Evolutionary conservation across 352 stramenopile genomes (phyloP), one percentile per base, ranked within the genome.

Genomic region (Pythium angustatum): DNA sequence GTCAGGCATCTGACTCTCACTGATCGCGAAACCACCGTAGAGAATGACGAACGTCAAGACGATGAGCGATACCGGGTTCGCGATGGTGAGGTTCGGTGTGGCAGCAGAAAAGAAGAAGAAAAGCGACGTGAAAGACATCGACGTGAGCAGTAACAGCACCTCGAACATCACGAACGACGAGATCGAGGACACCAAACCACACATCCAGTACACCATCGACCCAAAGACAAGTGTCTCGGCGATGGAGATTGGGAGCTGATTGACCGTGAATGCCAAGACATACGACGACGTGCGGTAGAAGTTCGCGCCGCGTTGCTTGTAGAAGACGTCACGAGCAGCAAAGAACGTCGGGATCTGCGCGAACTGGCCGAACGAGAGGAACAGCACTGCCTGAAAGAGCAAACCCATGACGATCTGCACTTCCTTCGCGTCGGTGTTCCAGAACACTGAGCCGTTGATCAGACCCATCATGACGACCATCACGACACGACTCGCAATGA

Each of bases 281-380:
- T 92, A 96, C 12, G 80, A 72, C 9, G 76, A 79, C 21, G 87
- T 55, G 14, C 80, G 80, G 56, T 87, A 91, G 55, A 96, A 95
- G 61, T 96, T 96, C 2, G 80, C 76, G 31, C 83, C 84, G 7
- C 78, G 75, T 57, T 97, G 88, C 55, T 92, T 94, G 79, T 94
- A 93, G 62, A 91, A 96, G 2, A 88, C 48, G 5, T 73, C 73
- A 17, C 78, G 74, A 7, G 64, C 69, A 17, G 73, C 74, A 58
- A 94, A 88, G 51, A 96, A 89, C 5, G 81, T 84, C 15, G 88
- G 78, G 22, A 97, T 68, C 50, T 89, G 74, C 2, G 85, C 57
- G 38, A 90, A 83, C 28, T 87, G 76, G 19, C 83, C 82, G 49
- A 96, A 44, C 17, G 73, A 73, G 28, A 92, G 68, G 62, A 93